Base-by-base conservation (phyloP, 306 rosid species). In the Hippophae tibetana region DNA sequence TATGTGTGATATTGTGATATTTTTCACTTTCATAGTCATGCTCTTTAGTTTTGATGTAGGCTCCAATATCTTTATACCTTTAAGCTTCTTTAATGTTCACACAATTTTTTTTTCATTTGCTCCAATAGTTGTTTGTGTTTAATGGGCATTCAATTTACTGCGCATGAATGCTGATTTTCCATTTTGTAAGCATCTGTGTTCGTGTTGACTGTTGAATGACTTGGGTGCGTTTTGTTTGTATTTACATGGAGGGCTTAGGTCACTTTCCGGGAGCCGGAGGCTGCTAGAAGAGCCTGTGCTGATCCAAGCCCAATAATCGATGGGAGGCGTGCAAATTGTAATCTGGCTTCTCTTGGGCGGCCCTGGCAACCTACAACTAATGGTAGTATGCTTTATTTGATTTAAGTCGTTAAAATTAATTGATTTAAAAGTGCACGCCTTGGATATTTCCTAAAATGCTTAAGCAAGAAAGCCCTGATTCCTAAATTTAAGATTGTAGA, bases 171-270 rank as follows among this genome's bases (percentile, higher is more conserved):
- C 38, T 31, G 38, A 31, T 31, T 31, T 31, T 31, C 38, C 38
- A 31, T 31, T 46, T 5, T 46, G 50, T 7, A 46, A 46, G 5
- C 8, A 49, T 49, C 26, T 2, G 56, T 38, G 45, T 61, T 64
- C 46, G 11, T 48, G 8, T 54, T 57, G 47, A 67, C 72, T 31
- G 38, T 51, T 7, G 81, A 77, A 75, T 86, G 94, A 86, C 88
- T 78, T 82, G 94, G 70, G 74, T 75, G 38, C 38, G 38, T 31
- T 85, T 75, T 64, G 40, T 80, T 72, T 67, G 76, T 67, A 71
- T 68, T 72, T 89, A 73, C 86, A 66, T 89, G 97, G 95, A 86
- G 97, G 95, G 82, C 77, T 80, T 79, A 90, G 98, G 98, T 90
- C 76, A 87, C 98, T 85, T 90, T 90, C 78, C 87, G 82, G 67